These are phyloP conservation scores for Xylariaceae sp. DNA, from an alignment of 2,329 filamentous ascomycete genomes.

Conservation along the genomic window DNA sequence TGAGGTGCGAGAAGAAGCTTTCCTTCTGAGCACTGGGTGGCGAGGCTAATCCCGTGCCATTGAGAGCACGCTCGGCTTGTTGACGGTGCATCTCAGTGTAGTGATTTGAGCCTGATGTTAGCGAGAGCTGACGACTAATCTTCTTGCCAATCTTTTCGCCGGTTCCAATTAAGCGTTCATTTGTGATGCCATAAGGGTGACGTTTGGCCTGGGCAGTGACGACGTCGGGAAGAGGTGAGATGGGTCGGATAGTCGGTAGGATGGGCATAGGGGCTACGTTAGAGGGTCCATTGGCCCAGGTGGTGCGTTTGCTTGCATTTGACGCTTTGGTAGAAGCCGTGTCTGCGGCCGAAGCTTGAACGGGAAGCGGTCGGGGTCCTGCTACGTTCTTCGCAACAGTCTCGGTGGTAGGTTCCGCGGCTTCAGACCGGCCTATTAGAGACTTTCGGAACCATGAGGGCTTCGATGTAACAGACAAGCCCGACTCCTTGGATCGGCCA, in stretches of 20 bases:
- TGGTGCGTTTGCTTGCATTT: slow-evolving; percentile 72
- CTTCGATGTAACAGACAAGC: slow-evolving; percentile 61
- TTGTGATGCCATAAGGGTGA: slow-evolving; percentile 43
- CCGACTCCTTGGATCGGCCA: slow-evolving; percentile 61
- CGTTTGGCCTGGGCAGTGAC: slow-evolving; percentile 81
- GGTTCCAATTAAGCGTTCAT: slow-evolving; percentile 35
- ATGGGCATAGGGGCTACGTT: slow-evolving; percentile 91
- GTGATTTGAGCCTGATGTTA: slow-evolving; percentile 87
- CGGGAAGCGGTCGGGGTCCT: slow-evolving; percentile 34
- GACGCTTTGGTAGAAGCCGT: slow-evolving; percentile 43
- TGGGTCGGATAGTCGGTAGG: slow-evolving; percentile 85
- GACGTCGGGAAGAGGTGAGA: slow-evolving; percentile 92
- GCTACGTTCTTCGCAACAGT: slow-evolving; percentile 44
- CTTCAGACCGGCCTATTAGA: slow-evolving; percentile 74
- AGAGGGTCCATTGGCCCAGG: slow-evolving; percentile 80
- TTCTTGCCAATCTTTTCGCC: slow-evolving; percentile 76
- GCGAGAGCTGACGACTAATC: slow-evolving; percentile 87
- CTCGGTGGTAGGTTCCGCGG: slow-evolving; percentile 53
- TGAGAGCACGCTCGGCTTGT: slow-evolving; percentile 85
- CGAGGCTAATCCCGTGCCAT: slow-evolving; percentile 72
- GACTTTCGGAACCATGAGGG: slow-evolving; percentile 97
- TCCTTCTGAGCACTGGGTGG: slow-evolving; percentile 80
- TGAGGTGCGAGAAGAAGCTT: slow-evolving; percentile 95
- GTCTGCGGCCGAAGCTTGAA: slow-evolving; percentile 33
- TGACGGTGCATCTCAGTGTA: slow-evolving; percentile 85